These are phyloP conservation scores for Lantana camara DNA, from an alignment of 257 asterid species.

Conservation along the genomic window DNA sequence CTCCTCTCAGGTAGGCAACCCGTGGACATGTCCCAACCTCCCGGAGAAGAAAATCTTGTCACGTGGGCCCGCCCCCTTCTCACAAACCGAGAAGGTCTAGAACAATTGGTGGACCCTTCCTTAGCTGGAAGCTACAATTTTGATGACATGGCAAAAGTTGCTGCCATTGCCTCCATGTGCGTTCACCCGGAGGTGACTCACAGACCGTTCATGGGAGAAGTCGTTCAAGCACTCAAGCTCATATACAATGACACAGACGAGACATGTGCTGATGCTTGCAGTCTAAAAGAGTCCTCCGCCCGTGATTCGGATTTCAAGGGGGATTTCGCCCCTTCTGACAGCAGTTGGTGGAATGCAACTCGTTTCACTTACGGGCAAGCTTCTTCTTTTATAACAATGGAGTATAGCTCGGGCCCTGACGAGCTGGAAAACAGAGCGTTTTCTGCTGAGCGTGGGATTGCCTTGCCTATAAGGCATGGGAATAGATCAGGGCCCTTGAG, in stretches of 20 bases:
- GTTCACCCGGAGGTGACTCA: conserved; percentile 95
- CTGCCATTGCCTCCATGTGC: conserved; percentile 93
- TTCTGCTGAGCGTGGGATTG: conserved; percentile 52
- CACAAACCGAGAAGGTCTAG: conserved; percentile 82
- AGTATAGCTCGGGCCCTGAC: conserved; percentile 87
- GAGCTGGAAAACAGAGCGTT: conserved; percentile 65
- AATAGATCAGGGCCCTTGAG: conserved; percentile 87
- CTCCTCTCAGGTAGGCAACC: conserved; percentile 88
- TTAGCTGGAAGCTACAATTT: conserved; percentile 75
- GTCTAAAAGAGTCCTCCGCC: conserved; percentile 77
- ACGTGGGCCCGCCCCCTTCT: conserved; percentile 95
- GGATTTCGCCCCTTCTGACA: conserved; percentile 70
- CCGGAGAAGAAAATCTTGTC: conserved; percentile 93
- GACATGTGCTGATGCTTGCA: conserved; percentile 74
- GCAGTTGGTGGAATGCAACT: conserved; percentile 99
- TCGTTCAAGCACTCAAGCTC: conserved; percentile 95
- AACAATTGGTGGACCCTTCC: conserved; percentile 81
- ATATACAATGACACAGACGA: conserved; percentile 79
- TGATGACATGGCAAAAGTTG: conserved; percentile 96
- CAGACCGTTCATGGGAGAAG: conserved; percentile 97
- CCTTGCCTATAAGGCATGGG: conserved; percentile 59
- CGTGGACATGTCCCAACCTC: conserved; percentile 92
- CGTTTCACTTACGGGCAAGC: conserved; percentile 65
- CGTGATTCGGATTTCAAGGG: conserved; percentile 81
- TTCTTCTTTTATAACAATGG: conserved; percentile 88